Conservation (phyloP, 2,329 filamentous ascomycete genomes). For the Botrytis byssoidea region DNA sequence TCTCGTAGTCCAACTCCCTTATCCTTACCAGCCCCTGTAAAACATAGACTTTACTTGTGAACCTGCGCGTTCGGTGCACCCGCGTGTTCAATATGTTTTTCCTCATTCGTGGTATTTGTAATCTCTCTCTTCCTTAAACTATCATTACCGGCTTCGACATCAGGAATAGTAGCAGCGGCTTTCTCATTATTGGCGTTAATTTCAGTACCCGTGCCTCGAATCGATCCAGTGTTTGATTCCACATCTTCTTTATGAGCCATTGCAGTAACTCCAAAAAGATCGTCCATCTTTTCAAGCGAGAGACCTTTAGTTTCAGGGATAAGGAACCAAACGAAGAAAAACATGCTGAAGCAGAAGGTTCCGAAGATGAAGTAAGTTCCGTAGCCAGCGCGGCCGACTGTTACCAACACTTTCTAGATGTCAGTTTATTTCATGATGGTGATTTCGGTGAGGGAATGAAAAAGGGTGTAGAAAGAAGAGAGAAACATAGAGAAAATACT, state of each 20-base stretch:
- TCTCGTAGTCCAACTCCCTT: neutral
- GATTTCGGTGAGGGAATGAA: too few relatives aligned
- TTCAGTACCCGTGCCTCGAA: neutral
- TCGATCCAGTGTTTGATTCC: conserved; percentile 9
- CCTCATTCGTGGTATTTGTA: neutral
- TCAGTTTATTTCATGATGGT: neutral
- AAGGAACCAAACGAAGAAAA: conserved; percentile 39
- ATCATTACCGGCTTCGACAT: neutral
- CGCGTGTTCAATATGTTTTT: neutral
- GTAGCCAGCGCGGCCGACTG: conserved; percentile 45
- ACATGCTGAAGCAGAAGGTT: conserved; percentile 62
- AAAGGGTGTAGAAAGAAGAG: neutral
- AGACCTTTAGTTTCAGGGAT: conserved; percentile 67
- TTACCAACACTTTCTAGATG: conserved; percentile 45
- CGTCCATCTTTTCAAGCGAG: conserved; percentile 50
- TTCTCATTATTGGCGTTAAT: neutral
- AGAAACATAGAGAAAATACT: neutral
- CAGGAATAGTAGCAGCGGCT: neutral
- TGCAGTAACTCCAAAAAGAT: conserved; percentile 18
- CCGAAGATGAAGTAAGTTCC: conserved; percentile 64
- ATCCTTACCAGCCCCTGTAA: neutral
- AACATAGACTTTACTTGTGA: neutral
- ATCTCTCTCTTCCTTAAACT: neutral
- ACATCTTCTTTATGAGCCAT: neutral
- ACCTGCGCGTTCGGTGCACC: neutral